Evolutionary conservation across 2,329 filamentous ascomycete species (phyloP), one percentile per base, ranked within the genome.

Genomic region (Colletotrichum abscissum): DNA sequence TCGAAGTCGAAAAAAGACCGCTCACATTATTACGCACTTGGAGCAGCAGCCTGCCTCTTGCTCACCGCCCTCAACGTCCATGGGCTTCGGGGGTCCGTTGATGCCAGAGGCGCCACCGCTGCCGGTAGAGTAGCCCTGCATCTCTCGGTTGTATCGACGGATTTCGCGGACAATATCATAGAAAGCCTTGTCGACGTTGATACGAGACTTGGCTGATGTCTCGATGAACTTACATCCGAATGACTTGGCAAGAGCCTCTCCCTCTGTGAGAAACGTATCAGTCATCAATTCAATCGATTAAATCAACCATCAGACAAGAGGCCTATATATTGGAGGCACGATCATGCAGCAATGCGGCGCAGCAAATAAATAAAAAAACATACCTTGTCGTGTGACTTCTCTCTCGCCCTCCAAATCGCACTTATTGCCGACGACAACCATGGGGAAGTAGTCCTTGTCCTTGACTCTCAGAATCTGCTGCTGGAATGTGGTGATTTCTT

Each of bases 371-470:
- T n/a, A 35, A 38, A 22, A 85, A 30, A 56, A 56, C 91, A 76
- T 89, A 98, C 96, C 96, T 91, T 97, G 92, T 87, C 93, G 92
- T 76, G 94, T 93, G 73, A 99, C 97, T 80, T 96, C 94, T 81
- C 97, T 91, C 86, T 99, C 96, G 78, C 89, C 88, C 81, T 98
- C 96, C 83, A 99, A 87, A 94, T 99, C 97, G 86, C 96, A 98
- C 90, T 99, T 99, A 91, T 99, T 99, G 79, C 95, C 97, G 55
- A 98, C 97, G 58, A 99, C 94, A 72, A 98, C 98, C 88, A 99
- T 98, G 78, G 97, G 97, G 88, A 99, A 99, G 84, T 98, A 98
- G 86, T 99, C 97, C 91, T 98, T 98, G 88, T 98, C 97, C 90
- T 99, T 99, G 80, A 99, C 97, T 78, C 97, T 89, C 78, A 99